These are phyloP conservation scores for Fusarium haematococcum DNA, from an alignment of 2,329 filamentous ascomycete genomes.

Conservation along the genomic window DNA sequence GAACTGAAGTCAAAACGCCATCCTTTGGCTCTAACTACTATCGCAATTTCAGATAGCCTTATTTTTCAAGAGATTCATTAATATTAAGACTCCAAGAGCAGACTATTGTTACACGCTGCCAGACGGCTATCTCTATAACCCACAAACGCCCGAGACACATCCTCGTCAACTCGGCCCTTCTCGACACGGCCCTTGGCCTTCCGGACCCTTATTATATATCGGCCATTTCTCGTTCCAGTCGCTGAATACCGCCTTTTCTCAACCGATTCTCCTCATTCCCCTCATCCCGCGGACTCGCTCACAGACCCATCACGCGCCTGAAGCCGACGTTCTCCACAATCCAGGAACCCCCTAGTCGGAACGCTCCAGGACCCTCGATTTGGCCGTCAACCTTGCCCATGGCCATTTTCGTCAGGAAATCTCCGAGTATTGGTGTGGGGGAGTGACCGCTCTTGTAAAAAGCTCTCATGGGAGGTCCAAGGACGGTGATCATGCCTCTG, in stretches of 20 bases:
- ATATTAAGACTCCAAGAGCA: neutral
- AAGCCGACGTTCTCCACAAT: constrained; percentile 52
- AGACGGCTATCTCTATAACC: neutral
- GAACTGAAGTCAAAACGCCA: neutral
- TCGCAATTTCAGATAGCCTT: neutral
- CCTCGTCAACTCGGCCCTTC: constrained; percentile 1
- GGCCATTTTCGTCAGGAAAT: constrained; percentile 59
- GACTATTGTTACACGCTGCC: neutral
- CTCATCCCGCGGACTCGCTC: neutral
- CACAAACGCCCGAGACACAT: constrained; percentile 13
- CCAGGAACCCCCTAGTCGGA: constrained; percentile 50
- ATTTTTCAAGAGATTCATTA: neutral
- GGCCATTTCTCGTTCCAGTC: neutral
- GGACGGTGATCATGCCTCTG: constrained; percentile 4
- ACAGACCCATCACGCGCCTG: constrained; percentile 50
- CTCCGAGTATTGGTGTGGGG: constrained; percentile 59
- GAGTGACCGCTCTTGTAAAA: constrained; percentile 45
- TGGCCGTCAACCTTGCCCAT: constrained; percentile 51
- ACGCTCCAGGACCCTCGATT: constrained; percentile 46
- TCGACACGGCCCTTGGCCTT: neutral
- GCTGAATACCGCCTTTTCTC: neutral
- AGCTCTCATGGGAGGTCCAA: constrained; percentile 45
- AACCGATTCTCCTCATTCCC: neutral
- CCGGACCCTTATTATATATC: neutral
- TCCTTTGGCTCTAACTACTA: neutral